Base-by-base conservation (phyloP, 1,139 yeast species). In the Debaryomyces sp. region DNA sequence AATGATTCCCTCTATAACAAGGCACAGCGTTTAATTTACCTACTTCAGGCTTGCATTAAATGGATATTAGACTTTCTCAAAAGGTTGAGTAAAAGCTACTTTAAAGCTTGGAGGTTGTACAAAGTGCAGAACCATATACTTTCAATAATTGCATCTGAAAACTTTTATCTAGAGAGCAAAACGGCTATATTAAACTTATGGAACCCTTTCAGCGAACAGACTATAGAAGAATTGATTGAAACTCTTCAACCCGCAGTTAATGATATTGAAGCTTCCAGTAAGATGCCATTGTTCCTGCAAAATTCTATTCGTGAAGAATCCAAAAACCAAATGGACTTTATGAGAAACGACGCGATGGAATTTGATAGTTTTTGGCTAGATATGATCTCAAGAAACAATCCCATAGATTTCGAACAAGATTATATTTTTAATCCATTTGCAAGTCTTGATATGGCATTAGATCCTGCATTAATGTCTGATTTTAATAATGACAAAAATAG, bases 71-170 rank as follows among this genome's bases (percentile, higher is more conserved):
- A 24, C 10, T 24, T 24, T 24, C 27, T 24, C 12, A 9, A 9
- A 9, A 24, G 41, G 41, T 34, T 41, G 12, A 41, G 44, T 29
- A 18, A n/a, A 8, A 41, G 21, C 12, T 41, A 41, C 24, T 41
- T 21, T 12, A 30, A 21, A 13, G 44, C 44, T n/a, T 41, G 44
- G 44, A 41, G 44, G 13, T 21, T 41, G 24, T 17, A 13, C 15
- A 41, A 41, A 30, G 38, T 41, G 17, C 44, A 41, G 6, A 27
- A 21, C 10, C 44, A 41, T 41, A 41, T 24, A 12, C 23, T 29
- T 30, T 21, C 26, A 7, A 30, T 41, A 18, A 30, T 41, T 12
- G 9, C 13, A 23, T 41, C 44, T 6, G 37, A 41, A 15, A 30
- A 5, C 9, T 24, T 24, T 24, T 24, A 24, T 24, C 4, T 6